Conservation (phyloP, 1,284 basidiomycete species). For the Xanthoconium separans region DNA sequence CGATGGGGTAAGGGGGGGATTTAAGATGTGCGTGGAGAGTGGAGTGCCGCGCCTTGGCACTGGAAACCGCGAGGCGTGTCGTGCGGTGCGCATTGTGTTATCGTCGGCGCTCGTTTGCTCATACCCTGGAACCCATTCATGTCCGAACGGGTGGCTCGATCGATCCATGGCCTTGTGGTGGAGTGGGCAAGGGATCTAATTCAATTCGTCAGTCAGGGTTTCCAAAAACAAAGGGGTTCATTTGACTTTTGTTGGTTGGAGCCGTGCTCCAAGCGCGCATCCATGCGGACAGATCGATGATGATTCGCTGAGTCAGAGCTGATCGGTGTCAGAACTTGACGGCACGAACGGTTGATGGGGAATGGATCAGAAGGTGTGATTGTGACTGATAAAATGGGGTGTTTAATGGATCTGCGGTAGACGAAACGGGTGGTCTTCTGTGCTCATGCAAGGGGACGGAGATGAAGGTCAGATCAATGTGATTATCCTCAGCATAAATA, state of each 20-base stretch:
- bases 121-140: conserved; percentile 8
- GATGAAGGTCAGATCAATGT: no score
- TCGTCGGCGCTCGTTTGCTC: no score
- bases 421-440: no score
- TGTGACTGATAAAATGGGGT: not conserved
- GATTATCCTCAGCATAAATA: no score
- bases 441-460: no score
- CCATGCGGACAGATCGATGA: not conserved
- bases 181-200: no score
- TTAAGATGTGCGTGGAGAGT: no score
- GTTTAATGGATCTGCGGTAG: not conserved
- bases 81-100: not conserved
- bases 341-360: not conserved
- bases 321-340: not conserved
- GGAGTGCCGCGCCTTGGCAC: not conserved
- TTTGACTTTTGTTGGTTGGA: not conserved
- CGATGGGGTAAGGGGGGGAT: no score
- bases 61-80: not conserved
- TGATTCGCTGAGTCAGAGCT: conserved; percentile 4
- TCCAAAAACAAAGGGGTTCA: not conserved
- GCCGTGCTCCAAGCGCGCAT: not conserved
- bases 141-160: not conserved
- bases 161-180: not conserved
- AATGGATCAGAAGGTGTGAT: not conserved
- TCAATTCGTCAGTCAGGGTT: no score